A percentile compares a stretch with the other conserved stretches of the same genome.
Conservation (phyloP, 176 grass and related monocot species). For the Thalia dealbata region DNA sequence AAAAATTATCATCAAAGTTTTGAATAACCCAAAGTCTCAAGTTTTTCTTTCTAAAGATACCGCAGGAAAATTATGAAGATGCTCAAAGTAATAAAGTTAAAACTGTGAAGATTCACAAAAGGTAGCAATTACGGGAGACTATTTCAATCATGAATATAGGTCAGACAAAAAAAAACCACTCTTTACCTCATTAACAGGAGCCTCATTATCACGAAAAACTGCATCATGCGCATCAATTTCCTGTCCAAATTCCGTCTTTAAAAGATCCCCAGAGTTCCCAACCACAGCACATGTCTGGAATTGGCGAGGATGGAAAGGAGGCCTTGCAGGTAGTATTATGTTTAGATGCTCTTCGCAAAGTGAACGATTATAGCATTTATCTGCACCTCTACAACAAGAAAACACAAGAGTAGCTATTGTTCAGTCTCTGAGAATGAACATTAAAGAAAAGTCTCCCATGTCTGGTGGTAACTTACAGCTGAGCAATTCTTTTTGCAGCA, state of each 20-base stretch:
- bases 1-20: background rate
- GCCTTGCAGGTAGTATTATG: slow-evolving; percentile 70
- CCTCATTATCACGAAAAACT: slow-evolving; percentile 93
- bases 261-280: slow-evolving; percentile 93
- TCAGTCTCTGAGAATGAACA: slow-evolving; percentile 3
- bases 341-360: slow-evolving; percentile 91
- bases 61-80: background rate
- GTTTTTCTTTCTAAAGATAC: background rate
- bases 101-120: background rate
- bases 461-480: slow-evolving; percentile 57
- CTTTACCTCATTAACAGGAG: slow-evolving; percentile 86
- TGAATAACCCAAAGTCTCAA: background rate
- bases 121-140: background rate
- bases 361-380: slow-evolving; percentile 87
- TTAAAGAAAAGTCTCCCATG: background rate
- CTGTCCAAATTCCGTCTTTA: slow-evolving; percentile 92
- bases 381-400: slow-evolving; percentile 48
- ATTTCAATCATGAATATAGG: background rate
- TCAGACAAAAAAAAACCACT: slow-evolving; percentile 2
- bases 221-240: slow-evolving; percentile 96
- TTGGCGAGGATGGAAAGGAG: slow-evolving; percentile 86
- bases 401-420: background rate
- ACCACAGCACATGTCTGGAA: slow-evolving; percentile 86
- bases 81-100: background rate
- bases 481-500: slow-evolving; percentile 86